Evolutionary conservation across 768 basidiomycete species (phyloP).

Genomic region (Pluteus cervinus): DNA sequence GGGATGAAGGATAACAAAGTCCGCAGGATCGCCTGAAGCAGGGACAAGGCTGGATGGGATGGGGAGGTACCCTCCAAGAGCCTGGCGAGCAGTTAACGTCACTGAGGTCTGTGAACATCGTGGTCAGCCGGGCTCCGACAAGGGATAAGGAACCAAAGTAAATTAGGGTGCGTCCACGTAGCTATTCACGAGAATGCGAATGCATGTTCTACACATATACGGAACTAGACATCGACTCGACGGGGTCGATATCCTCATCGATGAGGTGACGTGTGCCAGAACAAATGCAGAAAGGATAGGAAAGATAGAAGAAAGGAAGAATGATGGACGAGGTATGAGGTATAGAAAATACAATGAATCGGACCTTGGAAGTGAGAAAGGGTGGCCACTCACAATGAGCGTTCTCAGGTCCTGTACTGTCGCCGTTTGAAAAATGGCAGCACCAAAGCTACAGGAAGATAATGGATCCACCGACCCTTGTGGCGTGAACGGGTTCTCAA

Average conservation of each 20-base stretch:
- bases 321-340: too few species aligned
- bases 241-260: too few species aligned
- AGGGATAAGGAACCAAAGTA: too few species aligned
- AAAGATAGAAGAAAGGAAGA: too few species aligned
- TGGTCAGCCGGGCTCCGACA: too few species aligned
- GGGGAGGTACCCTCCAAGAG: constrained; percentile 31
- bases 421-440: constrained; percentile 54
- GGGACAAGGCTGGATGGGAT: constrained; percentile 27
- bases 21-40: constrained; percentile 37
- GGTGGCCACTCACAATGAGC: constrained; percentile 35
- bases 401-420: constrained; percentile 37
- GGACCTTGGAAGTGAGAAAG: background rate
- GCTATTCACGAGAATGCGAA: too few species aligned
- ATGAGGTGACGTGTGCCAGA: too few species aligned
- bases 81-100: constrained; percentile 45
- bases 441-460: constrained; percentile 50
- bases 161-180: too few species aligned
- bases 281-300: too few species aligned
- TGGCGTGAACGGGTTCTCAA: constrained; percentile 64
- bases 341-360: background rate
- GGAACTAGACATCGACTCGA: too few species aligned
- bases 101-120: constrained; percentile 34
- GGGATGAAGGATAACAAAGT: constrained; percentile 52
- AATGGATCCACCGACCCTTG: constrained; percentile 62
- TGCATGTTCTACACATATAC: too few species aligned